Conservation (phyloP, 2,329 filamentous ascomycete genomes). For the Clarireedia hainanense region DNA sequence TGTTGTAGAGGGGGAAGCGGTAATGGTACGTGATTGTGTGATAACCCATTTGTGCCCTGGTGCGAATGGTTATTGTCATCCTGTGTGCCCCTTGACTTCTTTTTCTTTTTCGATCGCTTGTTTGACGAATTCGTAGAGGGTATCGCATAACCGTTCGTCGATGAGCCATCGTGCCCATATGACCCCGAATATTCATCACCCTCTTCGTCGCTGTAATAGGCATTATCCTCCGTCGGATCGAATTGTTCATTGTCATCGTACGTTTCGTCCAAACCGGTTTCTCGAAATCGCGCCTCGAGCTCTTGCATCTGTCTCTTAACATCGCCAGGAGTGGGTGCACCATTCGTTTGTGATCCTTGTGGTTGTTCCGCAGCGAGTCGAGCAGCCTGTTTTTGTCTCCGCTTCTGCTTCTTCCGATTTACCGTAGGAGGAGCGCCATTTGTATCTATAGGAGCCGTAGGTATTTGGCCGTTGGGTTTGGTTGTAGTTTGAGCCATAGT, state of each 20-base stretch:
- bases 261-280: constrained; percentile 22
- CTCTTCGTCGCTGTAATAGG: constrained; percentile 50
- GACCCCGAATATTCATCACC: constrained; percentile 28
- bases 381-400: constrained; percentile 62
- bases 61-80: constrained; percentile 20
- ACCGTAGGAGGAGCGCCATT: constrained; percentile 42
- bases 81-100: constrained; percentile 27
- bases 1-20: constrained; percentile 29
- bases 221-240: constrained; percentile 42
- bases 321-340: constrained; percentile 13
- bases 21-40: constrained; percentile 25
- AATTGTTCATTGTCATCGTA: constrained; percentile 30
- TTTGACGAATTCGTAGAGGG: constrained; percentile 18
- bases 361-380: constrained; percentile 28
- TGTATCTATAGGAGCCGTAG: constrained; percentile 21
- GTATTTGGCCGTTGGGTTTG: constrained; percentile 26
- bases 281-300: constrained; percentile 24
- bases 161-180: constrained; percentile 27
- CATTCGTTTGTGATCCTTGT: constrained; percentile 16
- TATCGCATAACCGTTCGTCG: constrained; percentile 26
- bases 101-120: constrained; percentile 35
- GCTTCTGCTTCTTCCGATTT: constrained; percentile 94
- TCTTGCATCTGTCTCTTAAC: constrained; percentile 23
- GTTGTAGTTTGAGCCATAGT: constrained; percentile 28
- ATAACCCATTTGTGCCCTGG: constrained; percentile 21